Base-by-base conservation (phyloP, 345 rosid genomes). In the Ailanthus altissimus region DNA sequence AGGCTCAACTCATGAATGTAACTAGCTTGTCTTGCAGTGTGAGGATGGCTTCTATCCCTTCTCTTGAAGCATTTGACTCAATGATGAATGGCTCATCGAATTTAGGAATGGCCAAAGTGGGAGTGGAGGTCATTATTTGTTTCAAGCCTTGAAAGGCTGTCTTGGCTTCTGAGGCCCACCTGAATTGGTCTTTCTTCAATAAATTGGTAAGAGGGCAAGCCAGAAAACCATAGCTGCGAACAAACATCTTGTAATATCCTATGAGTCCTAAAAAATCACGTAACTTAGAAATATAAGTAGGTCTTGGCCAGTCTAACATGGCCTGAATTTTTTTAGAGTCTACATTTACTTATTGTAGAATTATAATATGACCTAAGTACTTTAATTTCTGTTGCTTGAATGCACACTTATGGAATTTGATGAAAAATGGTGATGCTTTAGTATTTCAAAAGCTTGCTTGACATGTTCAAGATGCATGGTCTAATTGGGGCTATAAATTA, bases 201-300 rank as follows among this genome's bases (percentile, higher is more conserved):
- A 76, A 40, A 26, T 76, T 76, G 8, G 74, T 67, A 4, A 76
- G 67, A 0, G 79, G 79, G 0, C n/a, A 11, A 3, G 38, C 38
- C 3, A 32, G 3, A 1, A 32, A 3, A 3, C 38, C 3, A 32
- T 32, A 32, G 3, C 38, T 32, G 3, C 38, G 38, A 32, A 32
- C 38, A 32, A 32, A 32, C 38, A 1, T 32, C 3, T 3, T 32
- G 38, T 32, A 32, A 32, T 32, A 32, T 32, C 38, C 1, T 32
- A 3, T 32, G 38, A 75, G 59, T 15, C 70, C 77, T 49, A 74
- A 63, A 25, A 74, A 74, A 0, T 60, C 77, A 63, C 3, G 70
- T 6, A 74, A 47, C 20, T 74, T n/a, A 13, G 40, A 62, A 8
- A 75, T 21, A 47, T 28, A 49, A 28, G 70, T 45, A 18, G 9